Evolutionary conservation across 495 filamentous ascomycete genomes (phyloP).

Genomic region (Hyaloscypha finlandica): DNA sequence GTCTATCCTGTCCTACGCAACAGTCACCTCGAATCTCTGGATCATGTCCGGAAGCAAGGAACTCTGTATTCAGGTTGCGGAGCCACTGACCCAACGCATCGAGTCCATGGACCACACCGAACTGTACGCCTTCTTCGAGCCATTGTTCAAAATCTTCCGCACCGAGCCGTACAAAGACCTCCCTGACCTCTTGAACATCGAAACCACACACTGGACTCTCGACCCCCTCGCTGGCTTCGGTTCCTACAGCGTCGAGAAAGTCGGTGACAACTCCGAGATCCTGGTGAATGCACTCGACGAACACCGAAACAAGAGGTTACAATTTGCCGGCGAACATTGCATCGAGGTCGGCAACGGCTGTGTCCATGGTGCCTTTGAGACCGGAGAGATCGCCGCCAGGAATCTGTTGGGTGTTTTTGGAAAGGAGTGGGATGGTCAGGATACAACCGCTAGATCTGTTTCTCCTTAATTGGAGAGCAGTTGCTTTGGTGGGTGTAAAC

Average conservation of each 20-base stretch:
- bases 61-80: constrained; percentile 26
- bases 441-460: constrained; percentile 14
- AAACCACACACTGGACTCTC: constrained; percentile 29
- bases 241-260: constrained; percentile 23
- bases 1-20: constrained; percentile 27
- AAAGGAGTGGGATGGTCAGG: constrained; percentile 16
- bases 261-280: constrained; percentile 13
- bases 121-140: constrained; percentile 25
- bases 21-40: constrained; percentile 23
- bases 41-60: constrained; percentile 27
- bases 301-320: constrained; percentile 9
- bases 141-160: constrained; percentile 23
- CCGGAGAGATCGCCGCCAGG: constrained; percentile 22
- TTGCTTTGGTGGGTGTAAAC: constrained; percentile 2
- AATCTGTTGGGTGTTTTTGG: constrained; percentile 20
- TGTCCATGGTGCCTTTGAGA: constrained; percentile 29
- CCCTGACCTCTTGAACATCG: constrained; percentile 21
- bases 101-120: constrained; percentile 14
- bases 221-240: constrained; percentile 26
- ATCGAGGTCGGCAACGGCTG: constrained; percentile 26
- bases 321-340: constrained; percentile 28
- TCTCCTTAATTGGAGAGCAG: constrained; percentile 11
- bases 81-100: constrained; percentile 25
- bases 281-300: constrained; percentile 20
- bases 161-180: constrained; percentile 27